Conservation (phyloP, 768 basidiomycete genomes). For the Suillus bovinus region DNA sequence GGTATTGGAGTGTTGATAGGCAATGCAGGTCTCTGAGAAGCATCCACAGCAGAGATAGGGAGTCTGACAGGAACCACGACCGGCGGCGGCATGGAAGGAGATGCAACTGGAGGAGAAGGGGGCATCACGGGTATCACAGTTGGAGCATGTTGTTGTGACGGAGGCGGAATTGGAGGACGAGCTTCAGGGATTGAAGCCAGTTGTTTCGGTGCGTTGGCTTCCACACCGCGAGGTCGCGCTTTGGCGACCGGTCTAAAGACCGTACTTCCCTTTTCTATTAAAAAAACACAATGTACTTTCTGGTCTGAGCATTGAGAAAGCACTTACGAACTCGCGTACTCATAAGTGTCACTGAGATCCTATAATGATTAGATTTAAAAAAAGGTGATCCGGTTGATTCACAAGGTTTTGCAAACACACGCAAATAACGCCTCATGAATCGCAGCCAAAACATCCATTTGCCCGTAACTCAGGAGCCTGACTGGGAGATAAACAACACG, state of each 20-base stretch:
- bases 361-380: too few species aligned
- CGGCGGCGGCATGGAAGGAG: conserved; percentile 7
- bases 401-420: conserved; percentile 23
- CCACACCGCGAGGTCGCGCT: conserved; percentile 45
- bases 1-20: conserved; percentile 20
- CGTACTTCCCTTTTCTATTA: conserved; percentile 67
- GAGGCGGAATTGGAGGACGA: conserved; percentile 5
- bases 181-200: conserved; percentile 12
- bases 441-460: conserved; percentile 37
- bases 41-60: conserved; percentile 9
- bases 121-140: not conserved
- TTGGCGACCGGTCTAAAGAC: conserved; percentile 70
- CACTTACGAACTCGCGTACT: conserved; percentile 63
- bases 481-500: conserved; percentile 56
- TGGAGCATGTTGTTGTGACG: conserved; percentile 6
- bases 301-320: conserved; percentile 2
- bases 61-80: conserved; percentile 11
- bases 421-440: conserved; percentile 24
- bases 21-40: conserved; percentile 6
- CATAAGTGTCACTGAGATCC: conserved; percentile 29
- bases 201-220: conserved; percentile 21
- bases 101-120: not conserved
- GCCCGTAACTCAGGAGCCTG: conserved; percentile 57
- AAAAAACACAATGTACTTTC: conserved; percentile 8
- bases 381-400: too few species aligned